phyloP scores from a whole-genome alignment of 768 basidiomycete species.

The Boletus coccyginus region DNA sequence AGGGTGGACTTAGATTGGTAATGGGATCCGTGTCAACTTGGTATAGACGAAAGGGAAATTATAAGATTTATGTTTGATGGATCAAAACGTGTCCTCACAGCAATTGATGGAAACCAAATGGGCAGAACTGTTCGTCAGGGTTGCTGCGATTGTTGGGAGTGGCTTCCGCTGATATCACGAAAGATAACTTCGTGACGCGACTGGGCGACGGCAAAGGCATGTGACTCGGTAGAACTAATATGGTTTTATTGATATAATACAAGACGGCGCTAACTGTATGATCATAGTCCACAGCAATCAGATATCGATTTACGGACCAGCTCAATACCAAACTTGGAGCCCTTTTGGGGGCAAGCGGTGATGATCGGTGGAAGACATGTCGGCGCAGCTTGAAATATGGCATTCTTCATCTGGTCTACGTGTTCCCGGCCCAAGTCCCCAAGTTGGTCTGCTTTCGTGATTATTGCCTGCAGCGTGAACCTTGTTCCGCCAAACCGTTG shows the following conservation, averaged over 20 bases:
- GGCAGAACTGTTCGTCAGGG: too few species aligned
- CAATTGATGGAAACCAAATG: too few species aligned
- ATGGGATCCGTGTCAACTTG: too few species aligned
- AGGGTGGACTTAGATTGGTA: too few species aligned
- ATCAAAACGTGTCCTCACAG: too few species aligned
- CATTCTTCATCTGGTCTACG: conserved; percentile 43
- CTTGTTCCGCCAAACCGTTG: conserved; percentile 34
- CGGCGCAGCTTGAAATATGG: conserved; percentile 53
- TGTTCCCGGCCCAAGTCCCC: conserved; percentile 30
- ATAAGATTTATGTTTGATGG: too few species aligned
- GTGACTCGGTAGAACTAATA: neutral
- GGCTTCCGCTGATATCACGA: neutral
- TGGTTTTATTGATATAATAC: neutral
- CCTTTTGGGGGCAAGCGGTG: conserved; percentile 46
- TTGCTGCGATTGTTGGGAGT: neutral
- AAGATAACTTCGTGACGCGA: neutral
- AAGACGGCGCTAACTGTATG: neutral
- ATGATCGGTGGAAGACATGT: conserved; percentile 66
- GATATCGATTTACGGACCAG: conserved; percentile 54
- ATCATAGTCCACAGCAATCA: conserved; percentile 51
- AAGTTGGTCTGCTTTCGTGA: conserved; percentile 68
- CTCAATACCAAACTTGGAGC: conserved; percentile 56
- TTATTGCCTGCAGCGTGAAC: conserved; percentile 67
- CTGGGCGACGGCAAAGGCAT: neutral
- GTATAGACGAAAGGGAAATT: too few species aligned